Evolutionary conservation across 495 filamentous ascomycete genomes (phyloP).

Genomic region (Penicillium canescens): DNA sequence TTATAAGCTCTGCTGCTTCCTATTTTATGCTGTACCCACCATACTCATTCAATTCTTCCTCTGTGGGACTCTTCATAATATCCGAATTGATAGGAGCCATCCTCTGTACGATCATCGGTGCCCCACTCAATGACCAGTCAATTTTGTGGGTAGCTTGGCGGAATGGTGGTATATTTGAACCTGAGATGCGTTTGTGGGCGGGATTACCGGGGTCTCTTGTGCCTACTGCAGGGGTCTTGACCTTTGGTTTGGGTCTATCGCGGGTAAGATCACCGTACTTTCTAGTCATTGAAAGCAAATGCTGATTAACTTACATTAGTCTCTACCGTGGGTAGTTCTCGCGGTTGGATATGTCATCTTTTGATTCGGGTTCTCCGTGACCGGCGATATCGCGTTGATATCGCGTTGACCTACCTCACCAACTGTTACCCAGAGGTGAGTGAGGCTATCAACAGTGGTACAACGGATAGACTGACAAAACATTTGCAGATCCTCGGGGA

Average conservation of each 20-base stretch:
- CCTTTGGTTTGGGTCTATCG: slow-evolving; percentile 4
- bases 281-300: neutral
- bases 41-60: slow-evolving; percentile 31
- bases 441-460: neutral
- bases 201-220: slow-evolving; percentile 9
- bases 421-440: slow-evolving; percentile 31
- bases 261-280: neutral
- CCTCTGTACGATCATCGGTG: slow-evolving; percentile 21
- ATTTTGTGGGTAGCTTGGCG: slow-evolving; percentile 24
- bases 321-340: slow-evolving; percentile 22
- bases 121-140: slow-evolving; percentile 30
- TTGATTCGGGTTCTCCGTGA: slow-evolving; percentile 26
- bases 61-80: slow-evolving; percentile 31
- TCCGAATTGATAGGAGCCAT: slow-evolving; percentile 27
- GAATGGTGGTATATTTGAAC: slow-evolving; percentile 32
- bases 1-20: neutral
- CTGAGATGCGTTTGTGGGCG: slow-evolving; percentile 29
- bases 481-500: slow-evolving; percentile 15
- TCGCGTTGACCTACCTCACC: slow-evolving; percentile 20
- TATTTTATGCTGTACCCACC: slow-evolving; percentile 19
- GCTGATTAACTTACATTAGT: neutral
- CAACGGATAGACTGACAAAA: neutral
- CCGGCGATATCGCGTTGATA: slow-evolving; percentile 16
- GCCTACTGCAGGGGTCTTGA: neutral
- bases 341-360: slow-evolving; percentile 28